Conservation (phyloP, 768 basidiomycete genomes). For the Clavaria fumosa region DNA sequence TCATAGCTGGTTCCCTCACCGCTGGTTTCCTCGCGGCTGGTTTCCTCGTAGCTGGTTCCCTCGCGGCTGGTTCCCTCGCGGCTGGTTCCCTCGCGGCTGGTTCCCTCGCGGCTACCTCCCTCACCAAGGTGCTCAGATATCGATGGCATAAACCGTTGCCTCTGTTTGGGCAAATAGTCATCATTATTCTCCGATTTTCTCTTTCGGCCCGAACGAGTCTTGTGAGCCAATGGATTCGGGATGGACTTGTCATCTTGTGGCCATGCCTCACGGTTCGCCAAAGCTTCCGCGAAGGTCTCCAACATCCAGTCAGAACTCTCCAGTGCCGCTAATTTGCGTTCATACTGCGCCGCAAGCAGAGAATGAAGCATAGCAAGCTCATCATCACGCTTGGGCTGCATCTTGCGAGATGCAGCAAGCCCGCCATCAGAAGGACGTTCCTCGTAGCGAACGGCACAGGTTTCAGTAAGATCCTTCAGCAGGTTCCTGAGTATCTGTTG, state of each 20-base stretch:
- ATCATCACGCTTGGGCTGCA: not conserved
- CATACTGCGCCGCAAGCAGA: not conserved
- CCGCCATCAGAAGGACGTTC: not conserved
- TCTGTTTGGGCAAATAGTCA: not conserved
- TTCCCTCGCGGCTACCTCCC: not conserved
- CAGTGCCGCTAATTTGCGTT: not conserved
- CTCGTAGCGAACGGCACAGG: not conserved
- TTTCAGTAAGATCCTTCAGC: not conserved
- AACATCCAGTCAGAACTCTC: not conserved
- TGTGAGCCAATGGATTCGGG: not conserved
- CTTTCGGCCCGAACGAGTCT: not conserved
- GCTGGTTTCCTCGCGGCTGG: too few species aligned
- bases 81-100: too few species aligned
- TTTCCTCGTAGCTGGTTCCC: too few species aligned
- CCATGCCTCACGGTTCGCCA: not conserved
- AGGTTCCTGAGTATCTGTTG: not conserved
- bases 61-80: too few species aligned
- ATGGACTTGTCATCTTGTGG: not conserved
- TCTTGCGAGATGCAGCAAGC: not conserved
- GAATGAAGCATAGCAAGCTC: too few species aligned
- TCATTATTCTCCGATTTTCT: not conserved
- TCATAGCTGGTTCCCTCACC: too few species aligned
- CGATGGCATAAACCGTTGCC: not conserved
- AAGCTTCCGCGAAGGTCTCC: not conserved
- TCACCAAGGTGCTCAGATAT: not conserved